Base-by-base conservation (phyloP, 2,329 filamentous ascomycete genomes). In the Fusarium sarcochroum region DNA sequence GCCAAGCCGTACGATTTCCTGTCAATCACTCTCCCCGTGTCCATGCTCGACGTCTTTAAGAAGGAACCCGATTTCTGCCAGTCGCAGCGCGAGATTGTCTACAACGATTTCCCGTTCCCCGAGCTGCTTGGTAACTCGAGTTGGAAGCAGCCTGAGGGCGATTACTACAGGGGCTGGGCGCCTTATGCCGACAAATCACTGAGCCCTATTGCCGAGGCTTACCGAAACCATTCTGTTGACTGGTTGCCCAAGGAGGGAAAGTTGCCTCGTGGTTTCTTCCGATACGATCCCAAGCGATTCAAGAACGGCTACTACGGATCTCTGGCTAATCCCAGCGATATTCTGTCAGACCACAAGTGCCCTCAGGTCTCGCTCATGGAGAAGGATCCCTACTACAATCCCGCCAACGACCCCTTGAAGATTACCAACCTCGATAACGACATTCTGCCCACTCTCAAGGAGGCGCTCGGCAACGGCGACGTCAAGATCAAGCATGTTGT, bases 401-500 rank as follows among this genome's bases (percentile, higher is more conserved):
- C 81, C 4, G 73, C 72, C 1, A 63, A 71, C 15, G 82, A 84
- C 37, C 82, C 82, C 1, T 62, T 83, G 42, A 81, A 79, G 54
- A 77, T 83, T 20, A 76, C 79, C 4, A 83, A 84, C 54, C 73
- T 80, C 11, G 65, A 80, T 6, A 73, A 76, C 10, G 73, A 76
- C 3, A 61, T 82, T 8, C 65, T 80, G 1, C 60, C 75, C 1
- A 68, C 68, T 1, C 65, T 80, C 2, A 69, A 72, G 54, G 49
- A 68, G 21, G 71, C 69, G 11, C 64, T 80, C 2, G 65, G 66
- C 5, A 68, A 73, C 11, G 68, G 66, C 1, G 52, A 66, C 1
- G 73, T 82, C 25, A 77, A 78, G 44, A 83, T 84, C 49, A 82
- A 82, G 62, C 80, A 84, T 49, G 76, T 84, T 7, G 73, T 84